A percentile compares a stretch with the other conserved stretches of the same genome.
phyloP scores from a whole-genome alignment of 1,284 basidiomycete genomes.

The Ceratobasidium sp. region DNA sequence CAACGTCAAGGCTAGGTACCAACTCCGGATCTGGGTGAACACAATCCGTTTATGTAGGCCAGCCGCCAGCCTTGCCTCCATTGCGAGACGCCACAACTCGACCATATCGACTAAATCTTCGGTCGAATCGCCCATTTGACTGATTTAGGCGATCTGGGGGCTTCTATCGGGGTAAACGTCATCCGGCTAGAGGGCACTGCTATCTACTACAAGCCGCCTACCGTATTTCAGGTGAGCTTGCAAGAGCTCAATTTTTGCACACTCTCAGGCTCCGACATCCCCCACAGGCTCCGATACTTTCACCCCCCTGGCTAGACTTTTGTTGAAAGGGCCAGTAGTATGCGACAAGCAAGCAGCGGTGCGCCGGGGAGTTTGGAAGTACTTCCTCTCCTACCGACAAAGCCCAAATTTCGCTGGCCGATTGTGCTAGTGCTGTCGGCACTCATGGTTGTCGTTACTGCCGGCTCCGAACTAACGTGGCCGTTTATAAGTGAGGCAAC shows the following conservation, averaged over 20 bases:
- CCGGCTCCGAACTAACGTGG: constrained; percentile 32
- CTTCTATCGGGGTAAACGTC: constrained; percentile 26
- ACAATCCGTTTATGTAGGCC: too few relatives aligned
- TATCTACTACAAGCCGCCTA: not conserved
- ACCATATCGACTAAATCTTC: constrained; percentile 9
- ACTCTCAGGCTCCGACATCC: too few relatives aligned
- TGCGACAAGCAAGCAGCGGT: not conserved
- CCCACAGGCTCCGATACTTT: not conserved
- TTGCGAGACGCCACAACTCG: not conserved
- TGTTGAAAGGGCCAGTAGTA: not conserved
- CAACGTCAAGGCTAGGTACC: too few relatives aligned
- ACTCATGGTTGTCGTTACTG: constrained; percentile 10
- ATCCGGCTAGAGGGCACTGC: not conserved
- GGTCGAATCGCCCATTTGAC: constrained; percentile 12
- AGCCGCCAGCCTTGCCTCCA: not conserved
- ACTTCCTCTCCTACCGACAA: not conserved
- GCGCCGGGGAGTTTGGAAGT: not conserved
- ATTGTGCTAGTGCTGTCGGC: constrained; percentile 19
- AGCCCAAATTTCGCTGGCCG: constrained; percentile 18
- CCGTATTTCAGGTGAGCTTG: not conserved
- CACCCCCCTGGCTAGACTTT: not conserved
- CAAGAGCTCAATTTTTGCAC: not conserved
- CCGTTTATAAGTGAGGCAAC: constrained; percentile 35
- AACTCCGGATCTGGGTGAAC: too few relatives aligned
- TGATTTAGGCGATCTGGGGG: constrained; percentile 2